Base-by-base conservation (phyloP, 352 stramenopile genomes). In the Phytophthora ohioensis region DNA sequence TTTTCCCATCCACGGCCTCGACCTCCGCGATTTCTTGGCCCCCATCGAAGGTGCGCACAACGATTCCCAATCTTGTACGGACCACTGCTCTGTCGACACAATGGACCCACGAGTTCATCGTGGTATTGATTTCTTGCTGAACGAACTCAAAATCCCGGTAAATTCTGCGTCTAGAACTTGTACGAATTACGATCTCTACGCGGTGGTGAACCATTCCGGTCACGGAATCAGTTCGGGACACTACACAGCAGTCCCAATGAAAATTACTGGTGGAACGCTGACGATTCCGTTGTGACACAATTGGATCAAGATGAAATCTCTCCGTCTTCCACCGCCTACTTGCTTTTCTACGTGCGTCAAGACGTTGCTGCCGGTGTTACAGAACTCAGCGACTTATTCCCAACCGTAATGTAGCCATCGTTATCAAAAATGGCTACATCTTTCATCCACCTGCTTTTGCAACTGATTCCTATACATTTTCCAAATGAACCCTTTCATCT, bases 141-240 rank as follows among this genome's bases (percentile, higher is more conserved):
- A 76, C 0, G 57, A 88, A 47, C 66, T 92, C 1, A 32, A 71
- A 2, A 78, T 92, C 30, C 78, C 79, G 13, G 68, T 78, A 10
- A 55, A 66, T 21, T 88, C 85, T 5, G 78, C 81, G 1, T 87
- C 81, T 4, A 59, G 78, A 12, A 65, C 63, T 15, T 67, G 67
- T 52, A 82, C 82, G 21, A 58, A 87, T 17, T 98, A 98, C 69
- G 89, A 97, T 76, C 71, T 99, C 39, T 99, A 98, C 67, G 94
- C 86, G 12, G 86, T 99, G 5, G 92, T 99, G 57, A 93, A 99
- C 80, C 97, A 99, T 80, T 87, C 93, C 65, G 97, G 97, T 13
- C 57, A 35, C 31, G 90, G 85, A n/a, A 82, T 99, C 11, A 91
- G 91, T 11, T 88, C 88, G 17, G 97, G 97, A 4, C 97, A 99